Base-by-base conservation (phyloP, 2,329 filamentous ascomycete genomes). In the Sporothrix mexicana region DNA sequence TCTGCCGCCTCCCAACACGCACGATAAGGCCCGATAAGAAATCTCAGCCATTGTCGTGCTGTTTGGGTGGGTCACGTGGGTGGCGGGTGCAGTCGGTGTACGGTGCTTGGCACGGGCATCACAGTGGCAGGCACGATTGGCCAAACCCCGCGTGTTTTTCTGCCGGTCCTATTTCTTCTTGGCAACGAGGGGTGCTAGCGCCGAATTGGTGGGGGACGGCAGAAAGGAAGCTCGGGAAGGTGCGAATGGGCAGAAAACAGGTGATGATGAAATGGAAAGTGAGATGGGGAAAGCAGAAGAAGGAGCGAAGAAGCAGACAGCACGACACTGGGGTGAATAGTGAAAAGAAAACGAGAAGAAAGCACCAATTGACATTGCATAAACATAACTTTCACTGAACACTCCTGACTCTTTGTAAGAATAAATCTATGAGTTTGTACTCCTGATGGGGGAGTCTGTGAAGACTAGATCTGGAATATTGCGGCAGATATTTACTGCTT, bases 1-100 rank as follows among this genome's bases (percentile, higher is more conserved):
- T 76, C 75, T 76, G 75, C 75, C 75, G 73, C 69, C 61, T 64
- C 43, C 71, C 74, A 71, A 71, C 74, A 67, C 73, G 61, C 25
- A 45, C 69, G 75, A 76, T 74, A 74, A 74, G 69, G 20, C 12
- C n/a, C 67, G 68, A 76, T 69, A 70, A 72, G 61, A 10, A 12
- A 12, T 25, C 13, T 17, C 9, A 23, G 10, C 25, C 64, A 15
- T 66, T 72, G 68, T 49, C 23, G 36, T 41, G 43, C 47, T 25
- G 3, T n/a, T 47, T 30, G 55, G 3, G 20, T 12, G n/a, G 45
- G 9, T 45, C 73, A 74, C 69, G 69, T 70, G 68, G 23, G 13
- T 0, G 41, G 25, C 23, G 45, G 45, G 25, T 53, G 45, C 41
- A 64, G 70, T 71, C 70, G 70, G 70, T 71, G 70, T 66, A 41